Evolutionary conservation across 805 yeast genomes (phyloP).

Genomic region (Groenewaldozyma salmanticensis): DNA sequence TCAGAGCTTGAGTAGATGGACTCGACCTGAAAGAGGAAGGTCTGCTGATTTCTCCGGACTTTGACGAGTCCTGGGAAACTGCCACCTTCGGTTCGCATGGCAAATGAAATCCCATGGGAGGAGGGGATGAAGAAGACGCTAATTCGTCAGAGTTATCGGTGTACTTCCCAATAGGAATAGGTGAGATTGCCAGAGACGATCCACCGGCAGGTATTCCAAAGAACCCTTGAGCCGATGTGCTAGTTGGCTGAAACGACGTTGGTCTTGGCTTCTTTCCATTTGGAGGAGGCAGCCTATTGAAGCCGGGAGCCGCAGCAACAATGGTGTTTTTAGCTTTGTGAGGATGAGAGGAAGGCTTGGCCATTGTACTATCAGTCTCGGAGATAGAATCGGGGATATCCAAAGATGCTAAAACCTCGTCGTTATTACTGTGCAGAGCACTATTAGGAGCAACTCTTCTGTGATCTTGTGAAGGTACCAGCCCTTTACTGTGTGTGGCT

Average conservation of each 20-base stretch:
- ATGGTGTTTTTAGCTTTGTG: neutral
- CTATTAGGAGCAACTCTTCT: neutral
- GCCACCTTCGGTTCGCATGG: slow-evolving; percentile 28
- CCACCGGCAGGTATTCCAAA: neutral
- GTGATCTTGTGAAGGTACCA: slow-evolving; percentile 4
- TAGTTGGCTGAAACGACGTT: slow-evolving; percentile 27
- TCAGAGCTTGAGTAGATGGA: slow-evolving; percentile 8
- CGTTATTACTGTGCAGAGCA: too few species aligned
- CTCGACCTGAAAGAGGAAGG: slow-evolving; percentile 18
- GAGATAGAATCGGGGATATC: slow-evolving; percentile 14
- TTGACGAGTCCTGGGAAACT: slow-evolving; percentile 23
- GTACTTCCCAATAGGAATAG: neutral
- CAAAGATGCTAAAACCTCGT: slow-evolving; percentile 16
- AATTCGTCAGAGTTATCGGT: slow-evolving; percentile 1
- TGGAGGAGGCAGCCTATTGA: slow-evolving; percentile 11
- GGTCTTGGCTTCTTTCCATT: slow-evolving; percentile 28
- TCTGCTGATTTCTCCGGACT: slow-evolving; percentile 27
- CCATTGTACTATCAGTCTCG: neutral
- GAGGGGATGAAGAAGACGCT: neutral
- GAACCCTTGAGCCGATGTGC: slow-evolving; percentile 3
- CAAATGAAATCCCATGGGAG: slow-evolving; percentile 12
- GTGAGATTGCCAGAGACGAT: neutral
- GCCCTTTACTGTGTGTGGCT: slow-evolving; percentile 15
- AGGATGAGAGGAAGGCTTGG: neutral
- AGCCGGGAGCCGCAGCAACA: neutral